Conservation (phyloP, 2,329 filamentous ascomycete genomes). For the Trichoderma sp. region DNA sequence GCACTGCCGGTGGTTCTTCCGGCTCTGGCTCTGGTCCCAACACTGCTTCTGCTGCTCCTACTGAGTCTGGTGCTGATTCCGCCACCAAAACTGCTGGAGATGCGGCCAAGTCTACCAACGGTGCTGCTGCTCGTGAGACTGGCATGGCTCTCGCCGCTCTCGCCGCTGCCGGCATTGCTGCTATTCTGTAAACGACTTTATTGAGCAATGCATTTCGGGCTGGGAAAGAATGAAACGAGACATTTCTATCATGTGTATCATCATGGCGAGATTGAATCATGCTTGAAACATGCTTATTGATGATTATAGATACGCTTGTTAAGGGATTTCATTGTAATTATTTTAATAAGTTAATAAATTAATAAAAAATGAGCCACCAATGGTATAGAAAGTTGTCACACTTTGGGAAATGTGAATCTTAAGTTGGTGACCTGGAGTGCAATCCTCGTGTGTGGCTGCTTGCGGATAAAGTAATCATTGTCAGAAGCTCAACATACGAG, state of each 20-base stretch:
- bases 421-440: too few relatives aligned
- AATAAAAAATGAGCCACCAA: background rate
- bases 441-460: too few relatives aligned
- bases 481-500: too few relatives aligned
- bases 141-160: slow-evolving; percentile 33
- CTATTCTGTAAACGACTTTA: slow-evolving; percentile 29
- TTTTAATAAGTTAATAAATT: background rate
- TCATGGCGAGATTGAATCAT: background rate
- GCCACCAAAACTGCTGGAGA: background rate
- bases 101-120: background rate
- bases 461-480: too few relatives aligned
- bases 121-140: slow-evolving; percentile 26
- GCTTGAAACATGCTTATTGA: background rate
- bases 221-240: background rate
- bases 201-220: background rate
- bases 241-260: background rate
- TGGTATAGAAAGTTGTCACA: background rate
- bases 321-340: background rate
- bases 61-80: background rate
- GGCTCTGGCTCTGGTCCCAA: slow-evolving; percentile 15
- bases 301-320: background rate
- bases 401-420: too few relatives aligned
- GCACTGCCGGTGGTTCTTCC: slow-evolving; percentile 20
- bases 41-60: background rate
- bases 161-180: slow-evolving; percentile 32